Percentiles rank a stretch among this genome's conserved stretches.
These are phyloP conservation scores for Lachnellula arida DNA, from an alignment of 2,329 filamentous ascomycete genomes.

Conservation along the genomic window DNA sequence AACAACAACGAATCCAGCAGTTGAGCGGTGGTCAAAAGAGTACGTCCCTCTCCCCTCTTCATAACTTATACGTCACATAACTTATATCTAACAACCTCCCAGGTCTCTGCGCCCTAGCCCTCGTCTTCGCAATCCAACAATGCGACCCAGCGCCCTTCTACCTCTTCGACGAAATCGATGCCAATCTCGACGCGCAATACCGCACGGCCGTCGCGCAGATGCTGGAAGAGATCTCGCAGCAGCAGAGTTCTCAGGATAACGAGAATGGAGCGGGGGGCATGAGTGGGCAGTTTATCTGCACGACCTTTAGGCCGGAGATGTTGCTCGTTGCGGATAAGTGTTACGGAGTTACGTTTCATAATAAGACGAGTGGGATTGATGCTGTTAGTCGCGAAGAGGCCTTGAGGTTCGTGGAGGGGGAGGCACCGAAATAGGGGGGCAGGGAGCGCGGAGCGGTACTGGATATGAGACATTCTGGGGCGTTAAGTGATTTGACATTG, in stretches of 20 bases:
- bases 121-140: constrained; percentile 98
- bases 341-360: constrained; percentile 90
- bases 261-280: constrained; percentile 36
- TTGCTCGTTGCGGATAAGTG: constrained; percentile 93
- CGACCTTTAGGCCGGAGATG: constrained; percentile 96
- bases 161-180: constrained; percentile 98
- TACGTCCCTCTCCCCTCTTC: constrained; percentile 40
- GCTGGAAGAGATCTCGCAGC: constrained; percentile 70
- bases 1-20: constrained; percentile 97
- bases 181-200: constrained; percentile 97
- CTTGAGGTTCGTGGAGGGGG: constrained; percentile 89
- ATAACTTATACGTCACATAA: too few species aligned
- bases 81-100: constrained; percentile 18
- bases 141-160: constrained; percentile 98
- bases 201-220: constrained; percentile 91
- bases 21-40: constrained; percentile 97
- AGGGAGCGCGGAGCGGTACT: neutral
- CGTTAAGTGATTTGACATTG: too few species aligned
- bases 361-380: constrained; percentile 92
- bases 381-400: constrained; percentile 85
- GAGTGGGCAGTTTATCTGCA: constrained; percentile 89
- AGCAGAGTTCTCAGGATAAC: constrained; percentile 38
- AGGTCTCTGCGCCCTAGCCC: constrained; percentile 92
- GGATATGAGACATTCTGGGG: neutral
- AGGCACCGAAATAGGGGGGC: constrained; percentile 37